Evolutionary conservation across 2,329 filamentous ascomycete species (phyloP), one percentile per base, ranked within the genome.

Genomic region (Leptodontidium sp.): DNA sequence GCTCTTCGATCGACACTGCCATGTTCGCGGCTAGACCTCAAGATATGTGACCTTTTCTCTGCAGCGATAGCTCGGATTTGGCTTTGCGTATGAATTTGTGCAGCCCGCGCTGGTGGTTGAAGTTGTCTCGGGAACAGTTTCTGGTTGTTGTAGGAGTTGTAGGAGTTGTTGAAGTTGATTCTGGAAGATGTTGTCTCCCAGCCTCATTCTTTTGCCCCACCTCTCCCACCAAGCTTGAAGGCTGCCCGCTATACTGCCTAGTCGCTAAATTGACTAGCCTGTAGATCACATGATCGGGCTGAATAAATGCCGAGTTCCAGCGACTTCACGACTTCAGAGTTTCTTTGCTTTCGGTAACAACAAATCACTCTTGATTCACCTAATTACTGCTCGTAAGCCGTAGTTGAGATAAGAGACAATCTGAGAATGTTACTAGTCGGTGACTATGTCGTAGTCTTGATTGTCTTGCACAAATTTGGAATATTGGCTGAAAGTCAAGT

Each of bases 1-100:
- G 90, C 89, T 99, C 96, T 82, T 92, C 90, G 82, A 99, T 95
- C 78, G 92, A 85, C 80, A 88, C 84, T 80, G 88, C 85, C 89
- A 91, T 91, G 81, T 80, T 84, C 71, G 76, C 76, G 77, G 78
- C 80, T 79, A 70, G 67, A 65, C 67, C 65, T 72, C 47, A 47
- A 68, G 66, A 70, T 64, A 64, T 64, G 68, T 68, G 62, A 69
- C 71, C 73, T 71, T 72, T 74, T 71, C 67, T 66, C 68, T 72
- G 68, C 67, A 64, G 73, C 72, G 69, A 72, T 73, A 72, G 67
- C 67, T 65, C 61, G 45, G 55, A 65, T 63, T 52, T 55, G n/a
- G 61, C 64, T 75, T 63, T 43, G 24, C 58, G 58, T 68, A 47
- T 69, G 66, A 47, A 68, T 71, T 61, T 35, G 64, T 72, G 52